Evolutionary conservation across 2,329 filamentous ascomycete species (phyloP).

Genomic region (Ambrosiella beaveri): DNA sequence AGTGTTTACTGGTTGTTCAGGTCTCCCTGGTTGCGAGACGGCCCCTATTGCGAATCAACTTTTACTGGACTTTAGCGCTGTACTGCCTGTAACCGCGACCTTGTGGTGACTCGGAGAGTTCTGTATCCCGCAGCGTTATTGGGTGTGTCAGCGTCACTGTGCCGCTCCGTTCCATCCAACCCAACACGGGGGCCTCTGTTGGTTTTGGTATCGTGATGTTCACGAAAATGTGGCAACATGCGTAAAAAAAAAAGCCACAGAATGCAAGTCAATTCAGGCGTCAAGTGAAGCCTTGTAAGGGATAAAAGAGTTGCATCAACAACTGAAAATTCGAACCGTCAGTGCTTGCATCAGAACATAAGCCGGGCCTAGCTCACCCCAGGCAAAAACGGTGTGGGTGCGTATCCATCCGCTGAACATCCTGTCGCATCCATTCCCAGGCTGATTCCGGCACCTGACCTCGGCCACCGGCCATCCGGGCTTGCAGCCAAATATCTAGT

Average conservation of each 20-base stretch:
- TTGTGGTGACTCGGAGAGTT: too few relatives aligned
- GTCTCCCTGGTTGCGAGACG: not conserved
- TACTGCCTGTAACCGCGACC: too few relatives aligned
- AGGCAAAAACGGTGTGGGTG: conserved; percentile 1
- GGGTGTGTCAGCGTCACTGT: too few relatives aligned
- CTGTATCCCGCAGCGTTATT: too few relatives aligned
- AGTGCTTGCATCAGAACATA: conserved; percentile 2
- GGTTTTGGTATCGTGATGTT: too few relatives aligned
- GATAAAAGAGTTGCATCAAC: not conserved
- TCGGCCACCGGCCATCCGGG: conserved; percentile 14
- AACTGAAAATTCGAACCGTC: not conserved
- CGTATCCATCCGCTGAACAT: conserved; percentile 2
- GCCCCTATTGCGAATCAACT: too few relatives aligned
- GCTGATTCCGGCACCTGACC: conserved; percentile 13
- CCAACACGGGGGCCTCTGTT: too few relatives aligned
- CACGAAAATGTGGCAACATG: too few relatives aligned
- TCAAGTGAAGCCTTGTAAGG: not conserved
- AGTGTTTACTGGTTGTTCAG: not conserved
- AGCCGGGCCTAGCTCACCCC: not conserved
- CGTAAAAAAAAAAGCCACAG: too few relatives aligned
- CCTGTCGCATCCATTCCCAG: conserved; percentile 4
- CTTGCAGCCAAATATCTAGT: conserved; percentile 8
- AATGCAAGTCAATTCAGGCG: not conserved
- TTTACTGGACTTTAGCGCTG: too few relatives aligned
- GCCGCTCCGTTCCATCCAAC: too few relatives aligned